These are phyloP conservation scores for Buxus sempervirens DNA, from an alignment of 164 flowering plant species.

Conservation along the genomic window DNA sequence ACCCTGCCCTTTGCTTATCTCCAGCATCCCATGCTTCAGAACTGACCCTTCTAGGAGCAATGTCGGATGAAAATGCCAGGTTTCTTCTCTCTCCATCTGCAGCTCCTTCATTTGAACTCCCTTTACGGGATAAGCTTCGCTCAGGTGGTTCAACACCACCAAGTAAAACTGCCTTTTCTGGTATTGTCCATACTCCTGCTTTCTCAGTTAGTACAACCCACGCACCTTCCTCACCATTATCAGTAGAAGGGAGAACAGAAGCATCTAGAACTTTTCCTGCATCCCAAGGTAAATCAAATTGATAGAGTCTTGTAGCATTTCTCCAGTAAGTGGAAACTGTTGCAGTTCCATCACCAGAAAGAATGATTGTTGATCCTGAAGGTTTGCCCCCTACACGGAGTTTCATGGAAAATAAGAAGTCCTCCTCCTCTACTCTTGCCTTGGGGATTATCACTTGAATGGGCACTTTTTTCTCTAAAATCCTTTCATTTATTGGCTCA, in stretches of 20 bases:
- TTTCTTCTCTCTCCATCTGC: slow-evolving; percentile 59
- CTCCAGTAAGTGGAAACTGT: slow-evolving; percentile 71
- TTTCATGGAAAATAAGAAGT: slow-evolving; percentile 79
- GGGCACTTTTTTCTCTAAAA: slow-evolving; percentile 84
- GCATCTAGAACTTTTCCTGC: slow-evolving; percentile 96
- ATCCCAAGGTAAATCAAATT: slow-evolving; percentile 89
- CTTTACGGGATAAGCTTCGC: slow-evolving; percentile 84
- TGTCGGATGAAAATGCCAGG: slow-evolving; percentile 42
- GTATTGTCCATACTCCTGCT: slow-evolving; percentile 97
- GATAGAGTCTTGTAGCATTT: slow-evolving; percentile 69
- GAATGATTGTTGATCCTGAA: slow-evolving; percentile 74
- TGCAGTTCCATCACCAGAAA: slow-evolving; percentile 96
- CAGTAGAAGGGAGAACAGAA: slow-evolving; percentile 73
- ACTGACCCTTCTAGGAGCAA: slow-evolving; percentile 69
- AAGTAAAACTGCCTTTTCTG: slow-evolving; percentile 82
- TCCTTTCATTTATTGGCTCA: slow-evolving; percentile 26
- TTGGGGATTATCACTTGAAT: slow-evolving; percentile 84
- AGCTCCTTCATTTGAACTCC: slow-evolving; percentile 81
- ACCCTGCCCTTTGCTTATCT: slow-evolving; percentile 46
- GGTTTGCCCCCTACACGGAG: slow-evolving; percentile 91
- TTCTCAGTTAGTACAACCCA: slow-evolving; percentile 92
- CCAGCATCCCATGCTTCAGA: slow-evolving; percentile 75
- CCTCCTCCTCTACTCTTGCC: slow-evolving; percentile 88
- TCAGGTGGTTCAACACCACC: slow-evolving; percentile 98
- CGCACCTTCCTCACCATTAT: slow-evolving; percentile 72